These are phyloP conservation scores for Jamesozyma hellenica DNA, from an alignment of 805 yeast species.

Conservation along the genomic window DNA sequence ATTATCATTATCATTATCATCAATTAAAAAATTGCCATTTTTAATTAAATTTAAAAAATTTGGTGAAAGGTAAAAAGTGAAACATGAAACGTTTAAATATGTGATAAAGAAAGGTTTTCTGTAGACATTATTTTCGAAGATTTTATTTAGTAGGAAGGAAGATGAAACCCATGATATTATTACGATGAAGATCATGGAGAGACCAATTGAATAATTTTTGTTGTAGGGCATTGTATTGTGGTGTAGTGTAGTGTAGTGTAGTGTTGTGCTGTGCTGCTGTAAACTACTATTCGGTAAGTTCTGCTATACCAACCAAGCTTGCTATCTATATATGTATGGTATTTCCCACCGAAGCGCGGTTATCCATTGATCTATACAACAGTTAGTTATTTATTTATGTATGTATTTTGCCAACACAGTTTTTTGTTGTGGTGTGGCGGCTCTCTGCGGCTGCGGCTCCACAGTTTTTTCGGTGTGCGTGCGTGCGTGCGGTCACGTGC, in stretches of 20 bases:
- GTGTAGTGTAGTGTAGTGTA: background rate
- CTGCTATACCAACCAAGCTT: too few species aligned
- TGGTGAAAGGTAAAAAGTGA: constrained; percentile 63
- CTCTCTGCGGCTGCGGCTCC: too few species aligned
- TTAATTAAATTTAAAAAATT: background rate
- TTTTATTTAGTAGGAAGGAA: constrained; percentile 65
- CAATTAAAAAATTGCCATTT: background rate
- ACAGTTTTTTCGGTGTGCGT: background rate
- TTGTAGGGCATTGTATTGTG: background rate
- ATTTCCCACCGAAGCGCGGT: too few species aligned
- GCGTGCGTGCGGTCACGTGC: background rate
- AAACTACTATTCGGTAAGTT: too few species aligned
- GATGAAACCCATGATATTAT: constrained; percentile 82
- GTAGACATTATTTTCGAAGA: constrained; percentile 53
- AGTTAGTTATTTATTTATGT: too few species aligned
- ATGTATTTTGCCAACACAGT: too few species aligned
- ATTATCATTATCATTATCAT: background rate
- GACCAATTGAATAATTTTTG: constrained; percentile 39
- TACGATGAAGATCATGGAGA: constrained; percentile 60
- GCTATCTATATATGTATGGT: too few species aligned
- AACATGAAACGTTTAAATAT: constrained; percentile 75
- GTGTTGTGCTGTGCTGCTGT: too few species aligned
- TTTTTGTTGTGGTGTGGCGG: too few species aligned
- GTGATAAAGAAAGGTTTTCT: constrained; percentile 88
- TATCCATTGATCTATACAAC: too few species aligned